Base-by-base conservation (phyloP, 306 rosid species). In the Citrullus amarus region DNA sequence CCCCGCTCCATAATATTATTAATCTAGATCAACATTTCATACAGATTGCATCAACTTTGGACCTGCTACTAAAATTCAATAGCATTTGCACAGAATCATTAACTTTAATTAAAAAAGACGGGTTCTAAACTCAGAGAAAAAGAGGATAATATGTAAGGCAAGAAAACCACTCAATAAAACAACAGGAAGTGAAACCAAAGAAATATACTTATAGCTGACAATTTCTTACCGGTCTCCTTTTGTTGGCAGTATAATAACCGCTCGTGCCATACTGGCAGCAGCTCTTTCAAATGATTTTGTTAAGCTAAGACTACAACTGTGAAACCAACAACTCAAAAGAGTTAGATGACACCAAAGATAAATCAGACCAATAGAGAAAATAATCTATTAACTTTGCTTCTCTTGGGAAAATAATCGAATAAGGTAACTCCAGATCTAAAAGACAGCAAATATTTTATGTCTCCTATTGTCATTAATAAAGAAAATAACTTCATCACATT, bases 201-300 rank as follows among this genome's bases (percentile, higher is more conserved):
- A 53, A 39, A 51, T 50, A 50, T 50, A 73, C 55, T 79, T 73
- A 65, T 68, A 56, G 79, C 77, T 60, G 73, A 81, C 61, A 74
- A 82, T 60, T 65, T 82, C 96, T 87, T 79, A 95, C 99, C 96
- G 82, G 56, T 95, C 99, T 82, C 85, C 96, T 84, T 95, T 95
- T 4, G 93, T 87, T 67, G 97, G 97, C 76, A 95, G 85, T 82
- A 95, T 95, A 83, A 95, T 95, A 77, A 95, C 88, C 57, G 99
- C 87, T 65, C 98, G 96, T 55, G 99, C 97, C 87, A 85, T 91
- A 90, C 84, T 82, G 79, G 96, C 96, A 20, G 98, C 98, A 51
- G 98, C 98, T 82, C 97, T 93, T 88, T 93, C 96, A 86, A 86
- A 93, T 48, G 98, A 93, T 84, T 90, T 90, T 77, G 98, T 91